Evolutionary conservation across 805 yeast species (phyloP).

Genomic region (Debaryomyces tyrocola): DNA sequence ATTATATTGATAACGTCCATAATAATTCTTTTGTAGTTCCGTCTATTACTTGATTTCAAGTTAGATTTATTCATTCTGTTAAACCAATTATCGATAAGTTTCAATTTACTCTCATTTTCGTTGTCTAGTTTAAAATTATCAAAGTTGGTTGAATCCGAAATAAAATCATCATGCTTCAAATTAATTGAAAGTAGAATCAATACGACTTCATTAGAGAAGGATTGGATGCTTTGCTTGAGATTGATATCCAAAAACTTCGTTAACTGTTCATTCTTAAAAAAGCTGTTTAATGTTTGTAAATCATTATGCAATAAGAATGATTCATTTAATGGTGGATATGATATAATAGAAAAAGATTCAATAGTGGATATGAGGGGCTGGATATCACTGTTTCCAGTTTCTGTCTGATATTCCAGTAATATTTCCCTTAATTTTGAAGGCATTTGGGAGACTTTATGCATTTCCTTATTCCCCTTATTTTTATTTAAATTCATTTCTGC

Average conservation of each 20-base stretch:
- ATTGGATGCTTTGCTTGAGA: conserved; percentile 20
- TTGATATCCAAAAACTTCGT: conserved; percentile 13
- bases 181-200: conserved; percentile 14
- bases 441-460: conserved; percentile 19
- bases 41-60: conserved; percentile 24
- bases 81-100: conserved; percentile 23
- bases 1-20: conserved; percentile 26
- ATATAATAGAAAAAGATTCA: conserved; percentile 28
- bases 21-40: conserved; percentile 26
- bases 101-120: conserved; percentile 16
- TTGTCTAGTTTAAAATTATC: conserved; percentile 18
- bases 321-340: conserved; percentile 31
- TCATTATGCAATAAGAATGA: conserved; percentile 41
- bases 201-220: conserved; percentile 18
- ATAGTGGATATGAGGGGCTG: conserved; percentile 25
- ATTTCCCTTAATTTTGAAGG: conserved; percentile 21
- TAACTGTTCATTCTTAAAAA: conserved; percentile 12
- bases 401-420: conserved; percentile 20
- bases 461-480: neutral
- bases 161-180: conserved; percentile 12
- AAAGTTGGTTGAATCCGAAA: conserved; percentile 1
- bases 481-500: neutral
- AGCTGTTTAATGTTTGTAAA: conserved; percentile 22
- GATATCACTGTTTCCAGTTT: conserved; percentile 17
- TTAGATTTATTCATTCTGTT: conserved; percentile 17